Evolutionary conservation across 2,329 filamentous ascomycete species (phyloP), one percentile per base, ranked within the genome.

Genomic region (Apiospora phragmitis): DNA sequence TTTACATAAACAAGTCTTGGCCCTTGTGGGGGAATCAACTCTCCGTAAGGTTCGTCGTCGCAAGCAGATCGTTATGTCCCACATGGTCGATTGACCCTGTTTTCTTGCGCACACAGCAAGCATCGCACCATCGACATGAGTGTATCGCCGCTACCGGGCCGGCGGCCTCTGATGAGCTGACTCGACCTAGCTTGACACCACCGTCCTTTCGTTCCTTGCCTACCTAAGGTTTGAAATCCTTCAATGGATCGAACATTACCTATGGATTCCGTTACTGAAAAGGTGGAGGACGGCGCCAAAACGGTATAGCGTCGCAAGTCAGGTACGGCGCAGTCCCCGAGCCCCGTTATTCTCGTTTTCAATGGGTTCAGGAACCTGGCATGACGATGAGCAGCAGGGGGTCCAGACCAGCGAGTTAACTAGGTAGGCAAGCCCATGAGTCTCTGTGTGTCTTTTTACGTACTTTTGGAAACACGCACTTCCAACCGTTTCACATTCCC

Each of bases 61-160:
- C 29, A 35, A 62, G 55, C 32, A 62, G 55, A 62, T 62, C 55
- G 55, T 38, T 35, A 59, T 59, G 51, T 59, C 51, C 51, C 51
- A 59, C 55, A 62, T 38, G 55, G 55, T 62, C 32, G 55, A 38
- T 62, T 62, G 55, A 9, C 55, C 55, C 55, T 62, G 55, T 38
- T 38, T 62, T 38, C n/a, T 38, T 21, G 55, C 55, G 32, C 51
- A 59, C 32, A 14, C n/a, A 16, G 41, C n/a, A n/a, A n/a, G n/a
- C 21, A 21, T 47, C 18, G 18, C 51, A 35, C 35, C 51, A 21
- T 29, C 18, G 21, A 7, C 8, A 9, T 9, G 43, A n/a, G 43
- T n/a, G 21, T 9, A n/a, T n/a, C 43, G 21, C 21, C 43, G 43
- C n/a, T 8, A 9, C 43, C 9, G 43, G 9, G 43, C 43, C 18